Conservation (phyloP, 257 asterid species). For the Capsicum rhomboideum region DNA sequence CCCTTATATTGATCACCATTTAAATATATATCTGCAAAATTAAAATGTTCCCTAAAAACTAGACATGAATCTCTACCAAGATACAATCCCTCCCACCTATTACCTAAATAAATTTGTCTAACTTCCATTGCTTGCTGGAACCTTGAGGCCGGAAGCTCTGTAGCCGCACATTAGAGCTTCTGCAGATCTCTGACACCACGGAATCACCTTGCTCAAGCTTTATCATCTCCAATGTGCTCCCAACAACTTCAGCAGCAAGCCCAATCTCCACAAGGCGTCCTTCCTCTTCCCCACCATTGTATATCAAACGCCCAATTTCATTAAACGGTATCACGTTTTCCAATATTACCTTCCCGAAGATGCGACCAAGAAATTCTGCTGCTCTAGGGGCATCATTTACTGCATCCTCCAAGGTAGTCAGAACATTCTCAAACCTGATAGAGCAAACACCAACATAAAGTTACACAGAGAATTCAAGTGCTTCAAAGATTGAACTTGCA, state of each 20-base stretch:
- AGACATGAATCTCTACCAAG: conserved; percentile 19
- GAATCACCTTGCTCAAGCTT: conserved; percentile 26
- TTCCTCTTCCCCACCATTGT: conserved; percentile 40
- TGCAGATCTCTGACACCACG: conserved; percentile 11
- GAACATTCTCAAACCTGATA: conserved; percentile 34
- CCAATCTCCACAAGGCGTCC: conserved; percentile 39
- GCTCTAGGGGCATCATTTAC: conserved; percentile 52
- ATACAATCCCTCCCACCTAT: conserved; percentile 1
- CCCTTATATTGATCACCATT: conserved; percentile 6
- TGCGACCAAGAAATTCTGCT: conserved; percentile 35
- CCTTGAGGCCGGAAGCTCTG: conserved; percentile 32
- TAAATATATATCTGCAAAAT: conserved; percentile 3
- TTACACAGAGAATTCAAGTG: conserved; percentile 3
- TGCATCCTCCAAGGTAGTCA: conserved; percentile 32
- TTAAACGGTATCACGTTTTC: conserved; percentile 22
- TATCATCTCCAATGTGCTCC: conserved; percentile 30
- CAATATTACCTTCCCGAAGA: conserved; percentile 23
- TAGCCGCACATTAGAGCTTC: conserved; percentile 19
- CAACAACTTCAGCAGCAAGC: conserved; percentile 42
- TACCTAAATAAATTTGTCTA: conserved; percentile 35
- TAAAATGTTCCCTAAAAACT: background rate
- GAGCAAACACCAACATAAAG: background rate
- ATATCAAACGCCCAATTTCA: conserved; percentile 24
- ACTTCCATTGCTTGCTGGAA: conserved; percentile 26
- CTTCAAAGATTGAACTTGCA: background rate